Evolutionary conservation across 352 stramenopile genomes (phyloP), one percentile per base, ranked within the genome.

Genomic region (Globisporangium apiculatum): DNA sequence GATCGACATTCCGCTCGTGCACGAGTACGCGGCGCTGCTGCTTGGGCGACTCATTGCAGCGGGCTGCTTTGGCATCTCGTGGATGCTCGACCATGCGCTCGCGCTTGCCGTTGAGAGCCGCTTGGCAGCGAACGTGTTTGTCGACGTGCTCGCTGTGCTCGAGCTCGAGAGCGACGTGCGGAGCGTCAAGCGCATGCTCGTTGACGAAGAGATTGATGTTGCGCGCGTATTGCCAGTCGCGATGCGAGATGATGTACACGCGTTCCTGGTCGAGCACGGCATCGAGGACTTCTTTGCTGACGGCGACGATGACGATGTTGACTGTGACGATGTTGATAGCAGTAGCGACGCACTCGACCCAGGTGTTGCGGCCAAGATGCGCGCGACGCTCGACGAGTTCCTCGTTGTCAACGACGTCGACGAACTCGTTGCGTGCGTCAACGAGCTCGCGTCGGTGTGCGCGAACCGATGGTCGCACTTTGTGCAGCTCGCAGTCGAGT

Each of bases 1-100:
- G 52, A 95, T 95, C 52, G 86, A 95, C 60, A 83, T 94, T 36
- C 86, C 86, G 15, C 70, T 90, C 12, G 79, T 90, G 15, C 82
- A 94, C 48, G 71, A 91, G 65, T 93, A 93, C 66, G 85, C 70
- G 35, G 86, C 73, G 6, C 52, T 88, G 24, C 60, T 94, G 38
- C 76, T 95, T 51, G 86, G 83, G 11, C 73, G 81, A 7, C 69
- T 95, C 50, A 86, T 95, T 48, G 69, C 72, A 36, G 76, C 70
- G 1, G 86, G 86, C 17, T 95, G 86, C 58, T 94, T 95, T 63
- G 83, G 84, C 4, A 59, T 95, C 10, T 89, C 78, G 35, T 95
- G 84, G 83, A 86, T 93, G 57, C 57, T 94, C 42, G 79, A 72
- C 15, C 68, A 83, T 40, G 75, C 67, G 6, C 55, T 91, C 42